Base-by-base conservation (phyloP, 2,329 filamentous ascomycete genomes). In the Trichophyton simii region DNA sequence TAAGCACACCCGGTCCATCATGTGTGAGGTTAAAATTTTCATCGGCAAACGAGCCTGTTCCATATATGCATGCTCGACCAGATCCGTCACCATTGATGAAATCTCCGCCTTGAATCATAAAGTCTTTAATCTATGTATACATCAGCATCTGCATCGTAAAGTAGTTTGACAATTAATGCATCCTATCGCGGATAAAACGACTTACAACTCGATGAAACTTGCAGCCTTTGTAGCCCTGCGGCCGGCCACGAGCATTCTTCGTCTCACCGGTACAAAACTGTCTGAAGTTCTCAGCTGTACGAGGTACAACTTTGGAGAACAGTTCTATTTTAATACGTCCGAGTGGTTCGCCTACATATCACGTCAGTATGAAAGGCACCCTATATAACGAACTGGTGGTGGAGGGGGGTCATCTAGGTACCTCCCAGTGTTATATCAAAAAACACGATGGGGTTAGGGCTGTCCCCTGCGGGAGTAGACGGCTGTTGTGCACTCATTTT, bases 61-160 rank as follows among this genome's bases (percentile, higher is more conserved):
- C 90, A 78, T 95, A 97, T 73, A 97, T 96, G 67, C 83, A 88
- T 9, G 86, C 87, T 55, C 87, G 91, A 7, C 94, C 94, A 0
- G 89, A 95, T 59, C 94, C 94, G 73, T 97, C 89, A 59, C 91
- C 89, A 69, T 96, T 91, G 64, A 96, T 79, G 73, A 97, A 97
- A 75, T 99, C 94, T 60, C 94, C 94, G 54, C 92, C 92, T 75
- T 99, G 94, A 70, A 94, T 88, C 92, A 97, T 97, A 78, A 97
- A 96, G 69, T 89, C 88, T 76, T 88, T 89, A 73, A 96, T 96
- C 89, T 95, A 66, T 38, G 42, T 13, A 54, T 25, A 6, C 13
- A 54, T 54, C 31, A 54, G 50, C 31, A 58, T 11, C 25, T 20
- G 34, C 8, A 18, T 48, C 36, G 44, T 64, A 11, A 57, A 55